Evolutionary conservation across 371 early-diverging fungal genomes (phyloP).

Genomic region (Capniomyces stellatus): DNA sequence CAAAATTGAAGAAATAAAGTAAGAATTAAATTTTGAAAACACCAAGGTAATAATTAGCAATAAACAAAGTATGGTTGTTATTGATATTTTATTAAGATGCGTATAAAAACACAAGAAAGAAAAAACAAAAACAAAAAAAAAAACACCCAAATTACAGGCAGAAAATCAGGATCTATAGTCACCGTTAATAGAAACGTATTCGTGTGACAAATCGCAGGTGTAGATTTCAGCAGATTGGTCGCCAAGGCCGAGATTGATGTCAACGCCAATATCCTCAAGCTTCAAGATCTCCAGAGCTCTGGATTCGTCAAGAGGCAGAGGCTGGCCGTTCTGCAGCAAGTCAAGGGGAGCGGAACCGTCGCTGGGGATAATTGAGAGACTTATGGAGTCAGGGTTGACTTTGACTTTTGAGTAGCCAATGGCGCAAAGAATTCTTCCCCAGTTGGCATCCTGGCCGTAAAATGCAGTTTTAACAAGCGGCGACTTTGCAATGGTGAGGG

Average conservation of each 20-base stretch:
- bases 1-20: no score
- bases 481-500: conserved; percentile 73
- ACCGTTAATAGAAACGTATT: conserved; percentile 86
- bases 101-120: no score
- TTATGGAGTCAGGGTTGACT: conserved; percentile 54
- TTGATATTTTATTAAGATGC: no score
- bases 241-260: conserved; percentile 62
- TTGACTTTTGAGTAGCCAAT: conserved; percentile 59
- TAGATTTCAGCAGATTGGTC: conserved; percentile 59
- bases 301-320: conserved; percentile 48
- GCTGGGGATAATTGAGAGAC: conserved; percentile 49
- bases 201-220: conserved; percentile 87
- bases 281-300: conserved; percentile 65
- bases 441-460: conserved; percentile 91
- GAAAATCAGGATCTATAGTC: conserved; percentile 74
- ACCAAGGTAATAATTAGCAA: no score
- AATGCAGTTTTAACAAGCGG: conserved; percentile 88
- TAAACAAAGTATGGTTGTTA: no score
- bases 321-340: conserved; percentile 66
- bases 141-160: no score
- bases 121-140: no score
- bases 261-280: conserved; percentile 62
- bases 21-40: no score
- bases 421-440: conserved; percentile 82
- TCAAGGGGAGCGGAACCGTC: conserved; percentile 39